Evolutionary conservation across 805 yeast species (phyloP), one percentile per base, ranked within the genome.

Genomic region (Ascoidea tarda): DNA sequence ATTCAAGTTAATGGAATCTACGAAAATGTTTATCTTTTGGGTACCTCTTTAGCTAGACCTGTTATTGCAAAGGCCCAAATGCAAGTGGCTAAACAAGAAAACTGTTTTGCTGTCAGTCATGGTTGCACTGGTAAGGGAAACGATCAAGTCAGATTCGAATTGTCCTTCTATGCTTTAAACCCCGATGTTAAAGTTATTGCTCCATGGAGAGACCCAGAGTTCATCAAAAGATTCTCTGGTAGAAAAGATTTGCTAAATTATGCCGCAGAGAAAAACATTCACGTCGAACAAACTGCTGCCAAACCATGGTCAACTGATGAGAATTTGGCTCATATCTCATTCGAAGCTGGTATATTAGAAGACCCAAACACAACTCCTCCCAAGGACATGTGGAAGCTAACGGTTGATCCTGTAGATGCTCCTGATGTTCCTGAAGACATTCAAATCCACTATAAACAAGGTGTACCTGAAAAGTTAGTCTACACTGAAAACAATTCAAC

Each of bases 301-400:
- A 93, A 93, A 77, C 99, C 99, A 62, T 93, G 99, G 99, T 90
- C 98, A 45, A 93, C 99, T 54, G 99, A 93, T 69, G 99, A 93
- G 76, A 93, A 93, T 79, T 75, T 91, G 81, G 99, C 98, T 49
- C 99, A 93, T 73, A 93, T 93, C 69, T 91, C 98, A 46, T 93
- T 87, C 69, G 99, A 93, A 77, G 99, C 99, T 59, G 99, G 99
- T 73, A 93, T 93, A 61, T 81, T 93, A 65, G 99, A 93, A 75
- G 96, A 93, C 74, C 99, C 99, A 66, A 87, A 93, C 70, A 82
- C 91, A 62, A 93, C 99, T 51, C 99, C 99, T 59, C 99, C 99
- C 73, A 91, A 90, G 76, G 99, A 93, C 70, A 93, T 93, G 99
- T 93, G 99, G 99, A 93, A 93, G 75, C 81, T 93, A 68, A 93